Percentiles rank a stretch among this genome's conserved stretches.
Conservation (phyloP, 106 monocot genomes). For the Agapanthus africanus region DNA sequence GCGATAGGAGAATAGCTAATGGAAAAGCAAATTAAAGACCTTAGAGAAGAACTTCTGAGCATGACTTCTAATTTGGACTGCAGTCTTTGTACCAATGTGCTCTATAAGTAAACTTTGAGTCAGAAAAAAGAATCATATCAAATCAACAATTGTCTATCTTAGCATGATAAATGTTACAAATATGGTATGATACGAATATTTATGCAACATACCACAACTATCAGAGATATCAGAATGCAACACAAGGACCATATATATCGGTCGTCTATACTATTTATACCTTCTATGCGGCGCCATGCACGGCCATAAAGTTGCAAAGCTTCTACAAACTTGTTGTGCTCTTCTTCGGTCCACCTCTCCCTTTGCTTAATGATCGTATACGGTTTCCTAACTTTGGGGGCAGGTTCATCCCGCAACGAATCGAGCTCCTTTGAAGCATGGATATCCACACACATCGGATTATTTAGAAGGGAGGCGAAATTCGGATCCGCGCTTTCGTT, state of each 20-base stretch:
- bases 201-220: too few species aligned
- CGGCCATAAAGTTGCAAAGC: constrained; percentile 55
- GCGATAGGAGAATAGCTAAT: constrained; percentile 1
- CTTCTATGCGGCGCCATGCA: constrained; percentile 71
- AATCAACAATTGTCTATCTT: background rate
- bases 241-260: too few species aligned
- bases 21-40: constrained; percentile 42
- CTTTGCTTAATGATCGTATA: constrained; percentile 59
- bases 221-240: background rate
- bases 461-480: background rate
- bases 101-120: constrained; percentile 28
- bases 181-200: background rate
- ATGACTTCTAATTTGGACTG: constrained; percentile 78
- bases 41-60: constrained; percentile 86
- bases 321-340: constrained; percentile 62
- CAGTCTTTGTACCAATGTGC: constrained; percentile 65
- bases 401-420: background rate
- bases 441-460: background rate
- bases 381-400: constrained; percentile 31
- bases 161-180: background rate
- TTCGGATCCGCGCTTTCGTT: background rate
- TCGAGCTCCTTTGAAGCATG: background rate
- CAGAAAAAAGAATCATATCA: background rate
- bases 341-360: constrained; percentile 67
- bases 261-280: constrained; percentile 19